Evolutionary conservation across 2,329 filamentous ascomycete species (phyloP).

Genomic region (Pseudogymnoascus sp.): DNA sequence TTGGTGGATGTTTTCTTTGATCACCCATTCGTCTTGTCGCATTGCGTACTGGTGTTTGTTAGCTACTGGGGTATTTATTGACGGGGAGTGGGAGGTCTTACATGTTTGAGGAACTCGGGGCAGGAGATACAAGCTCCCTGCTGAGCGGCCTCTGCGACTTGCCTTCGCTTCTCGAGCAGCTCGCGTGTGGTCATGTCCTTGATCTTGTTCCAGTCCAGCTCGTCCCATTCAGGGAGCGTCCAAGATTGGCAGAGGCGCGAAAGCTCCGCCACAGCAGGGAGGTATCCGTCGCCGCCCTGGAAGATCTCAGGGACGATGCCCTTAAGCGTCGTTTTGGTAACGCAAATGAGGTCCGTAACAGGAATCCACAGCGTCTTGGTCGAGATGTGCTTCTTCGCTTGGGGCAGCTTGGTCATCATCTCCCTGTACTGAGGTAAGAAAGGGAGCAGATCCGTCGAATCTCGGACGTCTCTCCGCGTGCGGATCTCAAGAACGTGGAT

Average conservation of each 20-base stretch:
- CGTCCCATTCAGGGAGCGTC: conserved; percentile 68
- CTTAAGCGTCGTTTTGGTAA: conserved; percentile 60
- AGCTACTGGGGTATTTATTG: neutral
- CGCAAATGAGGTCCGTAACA: conserved; percentile 71
- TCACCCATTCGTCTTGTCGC: conserved; percentile 93
- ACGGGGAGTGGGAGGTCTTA: conserved; percentile 38
- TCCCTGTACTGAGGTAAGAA: conserved; percentile 65
- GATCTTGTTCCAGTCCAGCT: conserved; percentile 73
- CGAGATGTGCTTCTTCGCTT: conserved; percentile 56
- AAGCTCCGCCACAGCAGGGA: conserved; percentile 58
- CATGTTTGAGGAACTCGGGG: conserved; percentile 76
- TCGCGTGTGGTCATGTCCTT: conserved; percentile 77
- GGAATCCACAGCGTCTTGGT: conserved; percentile 62
- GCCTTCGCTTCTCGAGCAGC: conserved; percentile 61
- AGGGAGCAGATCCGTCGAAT: conserved; percentile 78
- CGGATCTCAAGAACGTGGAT: conserved; percentile 74
- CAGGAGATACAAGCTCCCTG: conserved; percentile 60
- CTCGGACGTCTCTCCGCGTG: conserved; percentile 56
- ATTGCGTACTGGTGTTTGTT: conserved; percentile 63
- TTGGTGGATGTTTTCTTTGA: conserved; percentile 85
- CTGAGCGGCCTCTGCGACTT: conserved; percentile 54
- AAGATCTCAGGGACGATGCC: conserved; percentile 54
- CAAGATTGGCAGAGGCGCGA: conserved; percentile 63
- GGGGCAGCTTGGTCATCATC: conserved; percentile 59
- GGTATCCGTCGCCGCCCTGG: conserved; percentile 39